Evolutionary conservation across 1,284 basidiomycete species (phyloP), one percentile per base, ranked within the genome.

Genomic region (Pseudozyma flocculosa): DNA sequence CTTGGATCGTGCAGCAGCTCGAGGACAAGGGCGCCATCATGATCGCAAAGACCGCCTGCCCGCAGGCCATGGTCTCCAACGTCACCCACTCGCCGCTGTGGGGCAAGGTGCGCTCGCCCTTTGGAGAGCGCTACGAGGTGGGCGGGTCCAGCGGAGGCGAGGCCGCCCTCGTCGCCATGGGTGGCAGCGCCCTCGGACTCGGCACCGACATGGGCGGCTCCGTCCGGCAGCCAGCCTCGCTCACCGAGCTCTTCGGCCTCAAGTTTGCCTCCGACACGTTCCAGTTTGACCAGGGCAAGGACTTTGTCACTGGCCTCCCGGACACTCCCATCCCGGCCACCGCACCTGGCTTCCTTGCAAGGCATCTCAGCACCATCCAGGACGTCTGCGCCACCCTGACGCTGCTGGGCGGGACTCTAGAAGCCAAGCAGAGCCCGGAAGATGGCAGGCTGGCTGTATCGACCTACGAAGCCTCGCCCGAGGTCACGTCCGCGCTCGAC

Each of bases 181-280:
- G 58, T 10, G 70, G 66, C 7, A 56, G 52, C 26, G 46, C 54
- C 17, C 40, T 70, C 14, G 66, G 69, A 2, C 21, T 71, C 2
- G 70, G 67, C 13, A 61, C 66, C 9, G 67, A 69, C 26, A 69
- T 71, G 54, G 63, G 70, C n/a, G 70, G 70, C 4, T 59, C 51
- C 0, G 51, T 72, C 14, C 50, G 70, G n/a, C 69, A 71, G 36
- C 70, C 70, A 0, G 62, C 61, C 17, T 51, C 41, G 22, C 46
- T 65, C 19, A 56, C 48, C 45, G 50, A 60, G 43, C 34, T 65
- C 9, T 42, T 24, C 18, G 57, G 61, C 4, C 54, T 42, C 50
- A 65, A 65, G 34, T 54, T 46, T 30, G 14, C 36, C 0, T 54
- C 61, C 4, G 19, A 17, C 2, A 19, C 34, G 13, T 45, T 61